These are phyloP conservation scores for Alternaria sp. DNA, from an alignment of 2,329 filamentous ascomycete species.

Conservation along the genomic window DNA sequence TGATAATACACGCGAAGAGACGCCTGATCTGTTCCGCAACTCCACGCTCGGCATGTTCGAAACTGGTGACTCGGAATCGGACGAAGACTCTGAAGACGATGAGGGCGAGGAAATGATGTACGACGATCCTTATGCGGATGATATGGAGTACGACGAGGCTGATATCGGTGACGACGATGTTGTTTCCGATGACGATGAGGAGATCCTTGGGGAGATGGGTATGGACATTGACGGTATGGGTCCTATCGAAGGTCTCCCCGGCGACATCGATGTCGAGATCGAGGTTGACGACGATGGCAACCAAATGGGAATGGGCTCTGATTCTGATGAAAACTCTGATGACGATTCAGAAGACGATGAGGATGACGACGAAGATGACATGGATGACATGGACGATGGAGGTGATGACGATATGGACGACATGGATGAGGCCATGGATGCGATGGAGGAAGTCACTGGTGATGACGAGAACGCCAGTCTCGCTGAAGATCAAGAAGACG, in stretches of 20 bases:
- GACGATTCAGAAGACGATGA: constrained; percentile 64
- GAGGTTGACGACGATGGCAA: constrained; percentile 75
- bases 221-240: constrained; percentile 83
- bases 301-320: constrained; percentile 63
- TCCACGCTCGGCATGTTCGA: constrained; percentile 96
- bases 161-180: constrained; percentile 73
- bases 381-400: constrained; percentile 55
- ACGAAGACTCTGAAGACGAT: constrained; percentile 65
- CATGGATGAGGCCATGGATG: constrained; percentile 44
- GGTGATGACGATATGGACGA: constrained; percentile 47
- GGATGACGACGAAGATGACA: constrained; percentile 52
- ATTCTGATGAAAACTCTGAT: constrained; percentile 61
- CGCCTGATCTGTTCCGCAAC: constrained; percentile 95
- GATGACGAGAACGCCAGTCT: constrained; percentile 57
- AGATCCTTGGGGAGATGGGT: constrained; percentile 67
- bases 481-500: constrained; percentile 47
- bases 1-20: constrained; percentile 78
- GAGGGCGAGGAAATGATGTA: constrained; percentile 79
- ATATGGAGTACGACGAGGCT: constrained; percentile 86
- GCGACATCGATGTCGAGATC: constrained; percentile 80
- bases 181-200: constrained; percentile 88
- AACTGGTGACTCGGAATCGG: constrained; percentile 79
- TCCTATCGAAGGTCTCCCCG: constrained; percentile 67
- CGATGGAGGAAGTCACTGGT: constrained; percentile 54
- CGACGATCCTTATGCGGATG: constrained; percentile 84